Percentiles rank a stretch among this genome's conserved stretches.
Conservation (phyloP, 108 stramenopile genomes). For the Cyclotella choctawhatcheeana region DNA sequence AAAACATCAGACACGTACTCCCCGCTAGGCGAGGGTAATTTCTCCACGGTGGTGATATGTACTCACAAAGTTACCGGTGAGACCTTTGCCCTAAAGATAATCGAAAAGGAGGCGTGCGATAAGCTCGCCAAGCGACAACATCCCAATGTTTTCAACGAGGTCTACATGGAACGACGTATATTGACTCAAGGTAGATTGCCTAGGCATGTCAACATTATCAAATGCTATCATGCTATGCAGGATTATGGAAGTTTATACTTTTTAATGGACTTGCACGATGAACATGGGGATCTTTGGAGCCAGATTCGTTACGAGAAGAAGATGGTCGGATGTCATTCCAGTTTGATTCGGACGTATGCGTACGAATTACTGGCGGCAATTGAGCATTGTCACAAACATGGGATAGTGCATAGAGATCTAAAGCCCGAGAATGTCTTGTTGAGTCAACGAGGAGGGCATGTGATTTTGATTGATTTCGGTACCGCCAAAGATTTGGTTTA, state of each 20-base stretch:
- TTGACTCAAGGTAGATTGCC: slow-evolving; percentile 71
- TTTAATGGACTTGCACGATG: slow-evolving; percentile 89
- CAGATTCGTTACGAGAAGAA: slow-evolving; percentile 58
- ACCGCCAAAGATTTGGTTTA: slow-evolving; percentile 95
- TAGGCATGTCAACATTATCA: slow-evolving; percentile 62
- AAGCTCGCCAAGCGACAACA: slow-evolving; percentile 90
- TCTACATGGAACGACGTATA: slow-evolving; percentile 94
- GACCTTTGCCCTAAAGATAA: slow-evolving; percentile 95
- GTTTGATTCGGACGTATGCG: slow-evolving; percentile 79
- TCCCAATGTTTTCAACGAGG: slow-evolving; percentile 95
- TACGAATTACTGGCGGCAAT: slow-evolving; percentile 88
- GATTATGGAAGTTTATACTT: slow-evolving; percentile 69
- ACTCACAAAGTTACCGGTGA: slow-evolving; percentile 82
- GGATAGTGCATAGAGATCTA: slow-evolving; percentile 96
- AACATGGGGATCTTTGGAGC: slow-evolving; percentile 92
- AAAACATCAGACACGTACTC: slow-evolving; percentile 66
- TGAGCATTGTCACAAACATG: slow-evolving; percentile 88
- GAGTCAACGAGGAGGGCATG: slow-evolving; percentile 70
- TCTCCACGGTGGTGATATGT: slow-evolving; percentile 80
- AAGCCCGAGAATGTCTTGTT: slow-evolving; percentile 96
- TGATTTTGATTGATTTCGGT: slow-evolving; percentile 97
- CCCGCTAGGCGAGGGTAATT: slow-evolving; percentile 88
- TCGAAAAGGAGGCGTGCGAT: slow-evolving; percentile 92
- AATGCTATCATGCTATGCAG: slow-evolving; percentile 90
- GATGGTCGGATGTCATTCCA: slow-evolving; percentile 80